These are phyloP conservation scores for Acer negundo DNA, from an alignment of 345 rosid genomes.

Conservation along the genomic window DNA sequence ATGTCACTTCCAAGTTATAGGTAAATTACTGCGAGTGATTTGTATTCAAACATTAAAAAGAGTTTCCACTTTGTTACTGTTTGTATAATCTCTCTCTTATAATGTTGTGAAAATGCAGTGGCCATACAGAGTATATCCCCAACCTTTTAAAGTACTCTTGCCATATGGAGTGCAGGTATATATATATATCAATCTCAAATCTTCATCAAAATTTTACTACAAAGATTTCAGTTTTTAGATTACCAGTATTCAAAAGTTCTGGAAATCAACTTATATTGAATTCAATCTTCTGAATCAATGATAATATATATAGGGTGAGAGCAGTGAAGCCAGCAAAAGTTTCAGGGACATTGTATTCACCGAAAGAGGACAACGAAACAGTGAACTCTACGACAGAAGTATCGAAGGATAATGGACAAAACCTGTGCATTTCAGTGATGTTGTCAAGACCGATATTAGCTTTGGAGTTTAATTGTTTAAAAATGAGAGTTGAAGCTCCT, in stretches of 20 bases:
- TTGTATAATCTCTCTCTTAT: background rate
- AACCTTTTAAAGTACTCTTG: slow-evolving; percentile 84
- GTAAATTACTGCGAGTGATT: slow-evolving; percentile 32
- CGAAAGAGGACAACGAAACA: slow-evolving; percentile 28
- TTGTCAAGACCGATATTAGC: slow-evolving; percentile 79
- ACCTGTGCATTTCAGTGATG: slow-evolving; percentile 60
- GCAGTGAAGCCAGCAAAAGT: slow-evolving; percentile 65
- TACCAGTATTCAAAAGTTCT: background rate
- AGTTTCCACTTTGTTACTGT: background rate
- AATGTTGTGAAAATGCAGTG: slow-evolving; percentile 54
- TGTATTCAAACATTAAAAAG: background rate
- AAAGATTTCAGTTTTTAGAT: background rate
- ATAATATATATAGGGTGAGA: slow-evolving; percentile 43
- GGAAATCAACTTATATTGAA: background rate
- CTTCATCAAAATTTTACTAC: background rate
- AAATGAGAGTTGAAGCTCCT: slow-evolving; percentile 90
- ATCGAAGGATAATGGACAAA: slow-evolving; percentile 30
- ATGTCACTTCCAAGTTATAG: slow-evolving; percentile 94
- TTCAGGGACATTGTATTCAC: slow-evolving; percentile 25
- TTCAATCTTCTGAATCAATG: slow-evolving; percentile 3
- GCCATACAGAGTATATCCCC: slow-evolving; percentile 61
- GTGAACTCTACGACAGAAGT: slow-evolving; percentile 23
- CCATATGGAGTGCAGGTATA: slow-evolving; percentile 79
- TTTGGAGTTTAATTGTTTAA: slow-evolving; percentile 64
- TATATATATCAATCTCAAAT: slow-evolving; percentile 16